A percentile compares a stretch with the other conserved stretches of the same genome.
Conservation (phyloP, 148 eudicot species). For the Nyssa sinensis region DNA sequence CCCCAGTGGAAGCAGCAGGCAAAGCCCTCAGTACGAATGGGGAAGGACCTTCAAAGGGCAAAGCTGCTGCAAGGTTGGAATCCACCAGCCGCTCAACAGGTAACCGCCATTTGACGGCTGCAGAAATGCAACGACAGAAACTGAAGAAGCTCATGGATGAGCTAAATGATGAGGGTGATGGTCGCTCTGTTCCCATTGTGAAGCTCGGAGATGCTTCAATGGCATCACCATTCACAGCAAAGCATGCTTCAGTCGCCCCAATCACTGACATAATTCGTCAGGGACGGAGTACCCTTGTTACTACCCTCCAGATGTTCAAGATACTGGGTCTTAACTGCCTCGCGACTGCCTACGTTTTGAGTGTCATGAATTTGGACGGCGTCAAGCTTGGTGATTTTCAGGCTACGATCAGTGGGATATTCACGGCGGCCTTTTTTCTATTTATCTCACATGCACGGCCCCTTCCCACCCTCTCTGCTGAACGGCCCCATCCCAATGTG, state of each 20-base stretch:
- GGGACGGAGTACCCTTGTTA: conserved; percentile 92
- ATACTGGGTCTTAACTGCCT: conserved; percentile 96
- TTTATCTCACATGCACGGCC: conserved; percentile 95
- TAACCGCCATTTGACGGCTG: conserved; percentile 66
- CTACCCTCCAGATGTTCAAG: conserved; percentile 95
- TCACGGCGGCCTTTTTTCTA: conserved; percentile 90
- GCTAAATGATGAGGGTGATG: conserved; percentile 82
- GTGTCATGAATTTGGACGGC: conserved; percentile 93
- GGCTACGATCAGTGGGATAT: conserved; percentile 89
- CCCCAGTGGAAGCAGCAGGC: conserved; percentile 41
- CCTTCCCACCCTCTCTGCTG: conserved; percentile 64
- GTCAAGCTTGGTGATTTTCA: conserved; percentile 91
- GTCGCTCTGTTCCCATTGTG: conserved; percentile 78
- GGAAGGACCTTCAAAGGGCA: conserved; percentile 55
- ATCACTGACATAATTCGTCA: conserved; percentile 83
- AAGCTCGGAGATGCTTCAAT: conserved; percentile 95
- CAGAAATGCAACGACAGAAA: conserved; percentile 71
- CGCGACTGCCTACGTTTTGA: conserved; percentile 89
- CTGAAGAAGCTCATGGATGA: conserved; percentile 85
- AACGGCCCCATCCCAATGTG: conserved; percentile 84
- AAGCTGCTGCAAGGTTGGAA: conserved; percentile 37
- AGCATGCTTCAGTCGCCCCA: conserved; percentile 89
- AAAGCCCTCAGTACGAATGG: conserved; percentile 39
- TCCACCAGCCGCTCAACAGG: conserved; percentile 44
- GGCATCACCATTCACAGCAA: conserved; percentile 99